These are phyloP conservation scores for Thelephora ganbajun DNA, from an alignment of 768 basidiomycete genomes.

Conservation along the genomic window DNA sequence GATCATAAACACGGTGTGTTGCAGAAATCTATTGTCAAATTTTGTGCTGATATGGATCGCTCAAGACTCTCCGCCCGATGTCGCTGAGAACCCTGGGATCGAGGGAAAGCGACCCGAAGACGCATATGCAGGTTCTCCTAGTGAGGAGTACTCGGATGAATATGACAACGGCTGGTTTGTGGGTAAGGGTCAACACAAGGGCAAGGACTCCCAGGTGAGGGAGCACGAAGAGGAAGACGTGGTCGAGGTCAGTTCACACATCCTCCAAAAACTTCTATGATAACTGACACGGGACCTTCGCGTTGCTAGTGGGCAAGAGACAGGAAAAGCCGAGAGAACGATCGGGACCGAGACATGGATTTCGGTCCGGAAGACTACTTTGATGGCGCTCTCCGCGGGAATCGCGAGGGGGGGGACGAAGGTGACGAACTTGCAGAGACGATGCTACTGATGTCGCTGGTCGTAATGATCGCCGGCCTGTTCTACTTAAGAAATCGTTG, in stretches of 20 bases:
- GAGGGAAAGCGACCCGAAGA: not conserved
- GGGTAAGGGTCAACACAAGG: conserved; percentile 72
- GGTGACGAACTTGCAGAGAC: conserved; percentile 73
- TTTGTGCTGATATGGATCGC: not conserved
- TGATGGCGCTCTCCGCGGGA: conserved; percentile 48
- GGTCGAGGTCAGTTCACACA: conserved; percentile 38
- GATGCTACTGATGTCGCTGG: conserved; percentile 60
- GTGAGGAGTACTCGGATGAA: conserved; percentile 15
- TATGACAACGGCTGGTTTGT: conserved; percentile 70
- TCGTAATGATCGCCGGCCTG: conserved; percentile 57
- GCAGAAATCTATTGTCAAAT: not conserved
- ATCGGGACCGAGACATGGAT: conserved; percentile 60
- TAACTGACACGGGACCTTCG: not conserved
- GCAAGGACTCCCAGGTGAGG: conserved; percentile 32
- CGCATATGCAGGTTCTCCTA: conserved; percentile 2
- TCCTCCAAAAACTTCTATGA: not conserved
- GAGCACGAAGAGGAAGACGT: conserved; percentile 51
- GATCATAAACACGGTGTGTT: not conserved
- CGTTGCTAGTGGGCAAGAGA: conserved; percentile 60
- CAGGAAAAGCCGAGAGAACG: conserved; percentile 54
- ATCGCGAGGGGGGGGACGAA: conserved; percentile 41
- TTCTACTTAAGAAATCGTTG: conserved; percentile 72
- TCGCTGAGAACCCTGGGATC: not conserved
- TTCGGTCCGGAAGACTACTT: conserved; percentile 77
- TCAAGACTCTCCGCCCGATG: not conserved